A percentile compares a stretch with the other conserved stretches of the same genome.
Conservation (phyloP, 129 eudicot species). For the Calendula officinalis region DNA sequence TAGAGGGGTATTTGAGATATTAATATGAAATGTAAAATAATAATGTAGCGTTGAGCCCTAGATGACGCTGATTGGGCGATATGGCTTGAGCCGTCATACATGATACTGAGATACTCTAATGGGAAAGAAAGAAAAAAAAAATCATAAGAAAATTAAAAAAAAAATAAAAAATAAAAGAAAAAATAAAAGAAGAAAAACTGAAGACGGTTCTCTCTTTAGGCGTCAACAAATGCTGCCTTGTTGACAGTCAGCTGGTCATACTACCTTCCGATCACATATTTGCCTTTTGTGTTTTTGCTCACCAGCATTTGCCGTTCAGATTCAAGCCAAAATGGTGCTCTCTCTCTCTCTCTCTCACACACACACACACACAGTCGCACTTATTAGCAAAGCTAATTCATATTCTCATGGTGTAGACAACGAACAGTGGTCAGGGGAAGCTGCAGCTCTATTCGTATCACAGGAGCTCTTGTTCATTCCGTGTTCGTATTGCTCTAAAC, state of each 20-base stretch:
- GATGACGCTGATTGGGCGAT: no score
- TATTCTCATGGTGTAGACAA: not conserved
- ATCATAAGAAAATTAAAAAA: no score
- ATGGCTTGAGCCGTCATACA: no score
- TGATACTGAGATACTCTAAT: no score
- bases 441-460: constrained; percentile 66
- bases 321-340: not conserved
- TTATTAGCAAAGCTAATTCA: no score
- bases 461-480: constrained; percentile 75
- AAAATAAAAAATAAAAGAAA: no score
- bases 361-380: no score
- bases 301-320: not conserved
- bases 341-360: not conserved
- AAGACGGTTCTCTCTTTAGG: not conserved
- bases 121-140: no score
- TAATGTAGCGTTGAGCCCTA: no score
- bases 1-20: no score
- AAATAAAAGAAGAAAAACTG: not conserved
- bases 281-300: not conserved
- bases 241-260: not conserved
- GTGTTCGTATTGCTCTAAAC: constrained; percentile 89
- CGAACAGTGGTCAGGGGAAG: constrained; percentile 34
- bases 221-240: not conserved
- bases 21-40: no score
- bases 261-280: not conserved